Evolutionary conservation across 2,329 filamentous ascomycete species (phyloP).

Genomic region (Fusarium heterosporum): DNA sequence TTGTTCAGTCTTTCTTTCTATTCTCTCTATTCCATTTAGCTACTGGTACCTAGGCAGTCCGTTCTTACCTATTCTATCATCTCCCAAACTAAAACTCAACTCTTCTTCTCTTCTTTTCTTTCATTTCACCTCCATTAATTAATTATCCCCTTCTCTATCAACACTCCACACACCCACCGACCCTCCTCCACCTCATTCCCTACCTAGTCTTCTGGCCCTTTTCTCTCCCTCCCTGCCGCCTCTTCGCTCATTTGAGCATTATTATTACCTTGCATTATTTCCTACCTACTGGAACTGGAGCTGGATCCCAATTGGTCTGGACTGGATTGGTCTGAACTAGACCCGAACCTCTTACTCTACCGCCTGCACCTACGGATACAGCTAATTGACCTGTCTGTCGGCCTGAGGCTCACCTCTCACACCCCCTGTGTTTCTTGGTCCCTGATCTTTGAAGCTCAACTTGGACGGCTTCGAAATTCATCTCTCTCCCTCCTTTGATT

Average conservation of each 20-base stretch:
- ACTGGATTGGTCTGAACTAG: constrained; percentile 11
- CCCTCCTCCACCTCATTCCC: constrained; percentile 49
- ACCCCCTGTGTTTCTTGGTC: constrained; percentile 40
- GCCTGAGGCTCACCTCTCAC: constrained; percentile 42
- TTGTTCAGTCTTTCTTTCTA: constrained; percentile 11
- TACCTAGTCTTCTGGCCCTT: constrained; percentile 47
- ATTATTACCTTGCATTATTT: constrained; percentile 47
- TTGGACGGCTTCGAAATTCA: constrained; percentile 38
- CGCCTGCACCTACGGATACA: constrained; percentile 10
- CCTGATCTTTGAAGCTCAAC: constrained; percentile 40
- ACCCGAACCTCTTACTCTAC: constrained; percentile 6
- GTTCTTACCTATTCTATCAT: constrained; percentile 12
- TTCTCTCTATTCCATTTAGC: constrained; percentile 26
- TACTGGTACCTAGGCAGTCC: neutral
- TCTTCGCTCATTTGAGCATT: constrained; percentile 49
- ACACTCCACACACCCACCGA: constrained; percentile 39
- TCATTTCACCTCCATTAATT: too few species aligned
- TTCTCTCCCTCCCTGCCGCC: constrained; percentile 50
- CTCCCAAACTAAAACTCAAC: neutral
- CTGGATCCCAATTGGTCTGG: neutral
- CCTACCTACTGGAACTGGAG: constrained; percentile 19
- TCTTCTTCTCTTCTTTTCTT: constrained; percentile 31
- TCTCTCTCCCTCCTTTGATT: constrained; percentile 44
- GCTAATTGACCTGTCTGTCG: constrained; percentile 37
- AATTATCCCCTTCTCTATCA: constrained; percentile 40